Conservation (phyloP, 176 grass and related monocot species). For the Oryza glumipatula region DNA sequence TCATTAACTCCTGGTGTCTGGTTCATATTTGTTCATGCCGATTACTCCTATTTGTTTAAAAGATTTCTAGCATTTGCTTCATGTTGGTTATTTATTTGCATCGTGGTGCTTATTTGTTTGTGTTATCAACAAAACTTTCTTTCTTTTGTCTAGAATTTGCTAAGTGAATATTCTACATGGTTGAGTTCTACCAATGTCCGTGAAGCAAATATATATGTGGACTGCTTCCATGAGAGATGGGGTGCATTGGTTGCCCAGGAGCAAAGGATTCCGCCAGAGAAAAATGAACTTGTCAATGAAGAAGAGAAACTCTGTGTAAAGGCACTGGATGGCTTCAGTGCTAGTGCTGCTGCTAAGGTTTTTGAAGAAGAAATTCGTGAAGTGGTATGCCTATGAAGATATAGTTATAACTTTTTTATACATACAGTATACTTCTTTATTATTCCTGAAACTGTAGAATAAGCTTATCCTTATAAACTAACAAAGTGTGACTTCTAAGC, state of each 20-base stretch:
- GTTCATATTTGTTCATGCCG: not conserved
- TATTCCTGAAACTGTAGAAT: conserved; percentile 10
- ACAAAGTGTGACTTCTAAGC: not conserved
- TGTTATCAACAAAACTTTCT: conserved; percentile 16
- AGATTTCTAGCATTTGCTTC: not conserved
- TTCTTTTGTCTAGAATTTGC: conserved; percentile 62
- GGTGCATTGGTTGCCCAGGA: conserved; percentile 52
- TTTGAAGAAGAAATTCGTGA: conserved; percentile 92
- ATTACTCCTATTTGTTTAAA: not conserved
- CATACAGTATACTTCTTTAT: not conserved
- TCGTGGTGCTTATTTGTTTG: conserved; percentile 33
- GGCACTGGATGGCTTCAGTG: conserved; percentile 68
- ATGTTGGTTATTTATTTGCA: conserved; percentile 1
- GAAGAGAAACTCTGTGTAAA: conserved; percentile 56
- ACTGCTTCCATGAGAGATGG: conserved; percentile 67
- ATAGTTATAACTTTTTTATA: not conserved
- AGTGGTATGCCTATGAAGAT: conserved; percentile 61
- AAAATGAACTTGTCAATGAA: conserved; percentile 45
- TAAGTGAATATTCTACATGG: conserved; percentile 79
- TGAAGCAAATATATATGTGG: conserved; percentile 81
- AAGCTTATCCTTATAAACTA: conserved; percentile 18
- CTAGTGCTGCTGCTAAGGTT: conserved; percentile 71
- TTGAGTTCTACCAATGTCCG: conserved; percentile 66
- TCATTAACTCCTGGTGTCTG: not conserved
- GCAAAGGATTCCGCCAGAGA: conserved; percentile 45